A percentile compares a stretch with the other conserved stretches of the same genome.
phyloP scores from a whole-genome alignment of 345 rosid species.

The Aquilaria sinensis region DNA sequence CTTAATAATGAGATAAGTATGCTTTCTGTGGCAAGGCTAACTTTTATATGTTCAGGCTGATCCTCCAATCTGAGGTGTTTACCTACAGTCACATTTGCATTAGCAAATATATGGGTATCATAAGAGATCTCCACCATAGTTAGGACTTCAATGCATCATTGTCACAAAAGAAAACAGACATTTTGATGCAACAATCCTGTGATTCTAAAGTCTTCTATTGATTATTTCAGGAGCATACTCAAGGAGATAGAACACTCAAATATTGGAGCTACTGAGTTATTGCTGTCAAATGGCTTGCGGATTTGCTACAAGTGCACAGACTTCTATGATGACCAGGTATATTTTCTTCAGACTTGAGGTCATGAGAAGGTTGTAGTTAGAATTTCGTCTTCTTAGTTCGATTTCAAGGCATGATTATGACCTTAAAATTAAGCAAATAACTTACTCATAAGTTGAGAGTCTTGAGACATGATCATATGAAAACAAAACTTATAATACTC shows the following conservation, averaged over 20 bases:
- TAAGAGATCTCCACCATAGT: slow-evolving; percentile 41
- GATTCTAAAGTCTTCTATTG: too few species aligned
- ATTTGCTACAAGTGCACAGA: slow-evolving; percentile 81
- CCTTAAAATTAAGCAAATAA: neutral
- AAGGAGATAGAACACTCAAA: slow-evolving; percentile 53
- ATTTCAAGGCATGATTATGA: neutral
- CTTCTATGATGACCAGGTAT: slow-evolving; percentile 90
- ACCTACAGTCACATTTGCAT: too few species aligned
- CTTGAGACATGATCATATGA: slow-evolving; percentile 37
- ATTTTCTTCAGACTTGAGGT: neutral
- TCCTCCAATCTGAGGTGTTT: too few species aligned
- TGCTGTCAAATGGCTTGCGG: slow-evolving; percentile 81
- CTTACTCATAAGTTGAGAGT: slow-evolving; percentile 6
- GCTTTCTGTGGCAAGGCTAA: too few species aligned
- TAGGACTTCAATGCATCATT: too few species aligned
- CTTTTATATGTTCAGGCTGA: too few species aligned
- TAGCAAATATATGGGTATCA: slow-evolving; percentile 34
- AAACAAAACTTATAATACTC: slow-evolving; percentile 3
- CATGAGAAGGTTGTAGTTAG: neutral
- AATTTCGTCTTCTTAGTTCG: neutral
- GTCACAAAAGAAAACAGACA: too few species aligned
- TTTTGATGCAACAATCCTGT: too few species aligned
- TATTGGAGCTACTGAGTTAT: slow-evolving; percentile 76
- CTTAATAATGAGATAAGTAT: too few species aligned
- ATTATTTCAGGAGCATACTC: slow-evolving; percentile 42